Evolutionary conservation across 805 yeast genomes (phyloP).

Genomic region (Starmerella apis): DNA sequence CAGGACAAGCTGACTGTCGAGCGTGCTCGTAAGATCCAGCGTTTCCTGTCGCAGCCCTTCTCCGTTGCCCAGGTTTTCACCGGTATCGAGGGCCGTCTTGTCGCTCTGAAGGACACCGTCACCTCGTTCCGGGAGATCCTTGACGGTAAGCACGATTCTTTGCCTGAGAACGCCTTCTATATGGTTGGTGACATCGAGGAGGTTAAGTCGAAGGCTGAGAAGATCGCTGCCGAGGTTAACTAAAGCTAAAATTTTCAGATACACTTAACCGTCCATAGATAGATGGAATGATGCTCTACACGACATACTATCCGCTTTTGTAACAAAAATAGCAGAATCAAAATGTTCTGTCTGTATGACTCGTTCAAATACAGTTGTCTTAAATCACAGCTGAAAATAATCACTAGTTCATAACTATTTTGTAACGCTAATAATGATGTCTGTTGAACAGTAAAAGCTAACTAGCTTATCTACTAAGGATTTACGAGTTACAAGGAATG

Average conservation of each 20-base stretch:
- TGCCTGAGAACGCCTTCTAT: conserved; percentile 99
- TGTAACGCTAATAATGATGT: too few species aligned
- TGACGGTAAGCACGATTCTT: conserved; percentile 96
- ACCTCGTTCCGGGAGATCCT: conserved; percentile 92
- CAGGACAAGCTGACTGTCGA: conserved; percentile 97
- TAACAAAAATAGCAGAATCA: too few species aligned
- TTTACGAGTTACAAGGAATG: too few species aligned
- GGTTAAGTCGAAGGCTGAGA: conserved; percentile 97
- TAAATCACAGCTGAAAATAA: too few species aligned
- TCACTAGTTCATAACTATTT: too few species aligned
- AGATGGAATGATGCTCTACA: conserved; percentile 9
- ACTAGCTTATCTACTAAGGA: too few species aligned
- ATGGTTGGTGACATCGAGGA: conserved; percentile 99
- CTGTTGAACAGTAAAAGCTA: too few species aligned
- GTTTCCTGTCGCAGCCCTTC: conserved; percentile 99
- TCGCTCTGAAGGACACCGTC: conserved; percentile 91
- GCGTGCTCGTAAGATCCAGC: conserved; percentile 99
- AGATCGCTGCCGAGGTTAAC: conserved; percentile 73
- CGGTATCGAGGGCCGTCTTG: conserved; percentile 97
- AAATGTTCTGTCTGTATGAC: too few species aligned
- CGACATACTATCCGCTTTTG: not conserved
- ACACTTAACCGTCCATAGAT: conserved; percentile 8
- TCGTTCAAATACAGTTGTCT: too few species aligned
- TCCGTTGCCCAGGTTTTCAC: conserved; percentile 99
- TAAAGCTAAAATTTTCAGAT: conserved; percentile 6